Conservation (phyloP, 345 rosid species). For the Barbarea vulgaris region DNA sequence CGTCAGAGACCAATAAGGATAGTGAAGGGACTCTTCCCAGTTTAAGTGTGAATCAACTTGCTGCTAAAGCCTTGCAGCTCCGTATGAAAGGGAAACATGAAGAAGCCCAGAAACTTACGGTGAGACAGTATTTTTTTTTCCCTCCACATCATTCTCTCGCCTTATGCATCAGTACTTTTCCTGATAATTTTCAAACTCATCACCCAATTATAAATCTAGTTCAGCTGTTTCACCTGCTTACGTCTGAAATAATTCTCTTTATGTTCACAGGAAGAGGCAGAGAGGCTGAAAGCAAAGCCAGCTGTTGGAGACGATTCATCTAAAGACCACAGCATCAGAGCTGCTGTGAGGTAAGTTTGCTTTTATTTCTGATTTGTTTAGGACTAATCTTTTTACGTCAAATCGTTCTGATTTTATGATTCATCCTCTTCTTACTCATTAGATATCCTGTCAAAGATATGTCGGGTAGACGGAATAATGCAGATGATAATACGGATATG, state of each 20-base stretch:
- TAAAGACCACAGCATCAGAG: constrained; percentile 40
- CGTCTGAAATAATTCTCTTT: constrained; percentile 10
- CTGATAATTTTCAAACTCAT: background rate
- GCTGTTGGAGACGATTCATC: constrained; percentile 45
- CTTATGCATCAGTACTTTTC: background rate
- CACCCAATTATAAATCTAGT: background rate
- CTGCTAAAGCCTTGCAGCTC: constrained; percentile 90
- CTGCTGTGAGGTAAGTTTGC: constrained; percentile 51
- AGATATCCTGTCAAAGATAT: constrained; percentile 47
- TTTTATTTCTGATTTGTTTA: background rate
- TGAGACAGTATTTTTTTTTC: constrained; percentile 31
- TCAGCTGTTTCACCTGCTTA: background rate
- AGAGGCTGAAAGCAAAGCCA: constrained; percentile 59
- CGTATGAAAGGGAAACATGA: constrained; percentile 86
- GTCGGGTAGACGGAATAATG: constrained; percentile 50
- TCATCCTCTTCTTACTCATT: constrained; percentile 1
- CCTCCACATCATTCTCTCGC: background rate
- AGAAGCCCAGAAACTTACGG: constrained; percentile 85
- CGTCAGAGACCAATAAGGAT: constrained; percentile 30
- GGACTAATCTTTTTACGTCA: background rate
- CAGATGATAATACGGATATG: constrained; percentile 74
- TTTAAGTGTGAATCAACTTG: constrained; percentile 74
- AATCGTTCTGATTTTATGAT: background rate
- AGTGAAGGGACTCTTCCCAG: constrained; percentile 36
- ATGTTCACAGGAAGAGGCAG: constrained; percentile 65